phyloP scores from a whole-genome alignment of 2,329 filamentous ascomycete species.

The Colletotrichum endophyticum region DNA sequence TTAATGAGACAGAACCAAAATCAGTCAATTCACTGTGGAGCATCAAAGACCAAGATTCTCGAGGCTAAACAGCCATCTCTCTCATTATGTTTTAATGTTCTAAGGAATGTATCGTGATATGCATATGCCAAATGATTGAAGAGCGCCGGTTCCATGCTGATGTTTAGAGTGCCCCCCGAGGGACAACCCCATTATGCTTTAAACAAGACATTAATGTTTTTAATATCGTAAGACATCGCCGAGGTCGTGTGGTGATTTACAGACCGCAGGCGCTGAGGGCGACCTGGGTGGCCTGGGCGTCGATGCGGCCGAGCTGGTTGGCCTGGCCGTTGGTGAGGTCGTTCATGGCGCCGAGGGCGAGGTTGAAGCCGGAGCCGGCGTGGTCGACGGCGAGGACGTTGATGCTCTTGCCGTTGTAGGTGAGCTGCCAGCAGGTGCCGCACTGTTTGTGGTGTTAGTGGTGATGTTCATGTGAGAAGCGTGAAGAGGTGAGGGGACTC shows the following conservation, averaged over 20 bases:
- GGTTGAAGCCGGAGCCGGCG: conserved; percentile 56
- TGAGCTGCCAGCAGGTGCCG: conserved; percentile 63
- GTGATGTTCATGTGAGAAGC: background rate
- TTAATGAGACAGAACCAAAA: too few species aligned
- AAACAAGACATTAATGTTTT: background rate
- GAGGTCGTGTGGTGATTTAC: conserved; percentile 20
- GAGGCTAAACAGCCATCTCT: background rate
- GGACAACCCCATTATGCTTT: background rate
- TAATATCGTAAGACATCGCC: background rate
- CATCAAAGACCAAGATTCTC: background rate
- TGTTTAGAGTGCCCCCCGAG: background rate
- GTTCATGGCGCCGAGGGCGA: conserved; percentile 62
- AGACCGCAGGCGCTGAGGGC: conserved; percentile 47
- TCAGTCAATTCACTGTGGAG: too few species aligned
- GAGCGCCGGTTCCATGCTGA: conserved; percentile 13
- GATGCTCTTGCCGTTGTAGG: conserved; percentile 55
- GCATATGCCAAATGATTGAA: conserved; percentile 17
- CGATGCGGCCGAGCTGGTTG: conserved; percentile 53
- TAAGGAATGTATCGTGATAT: conserved; percentile 20
- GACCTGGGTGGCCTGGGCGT: conserved; percentile 53
- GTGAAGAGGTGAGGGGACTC: conserved; percentile 14
- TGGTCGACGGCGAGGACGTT: conserved; percentile 63
- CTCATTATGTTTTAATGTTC: conserved; percentile 11
- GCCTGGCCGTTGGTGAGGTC: conserved; percentile 58
- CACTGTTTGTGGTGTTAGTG: conserved; percentile 42